Conservation (phyloP, 441 rosid genomes). For the Brassica hybrid region DNA sequence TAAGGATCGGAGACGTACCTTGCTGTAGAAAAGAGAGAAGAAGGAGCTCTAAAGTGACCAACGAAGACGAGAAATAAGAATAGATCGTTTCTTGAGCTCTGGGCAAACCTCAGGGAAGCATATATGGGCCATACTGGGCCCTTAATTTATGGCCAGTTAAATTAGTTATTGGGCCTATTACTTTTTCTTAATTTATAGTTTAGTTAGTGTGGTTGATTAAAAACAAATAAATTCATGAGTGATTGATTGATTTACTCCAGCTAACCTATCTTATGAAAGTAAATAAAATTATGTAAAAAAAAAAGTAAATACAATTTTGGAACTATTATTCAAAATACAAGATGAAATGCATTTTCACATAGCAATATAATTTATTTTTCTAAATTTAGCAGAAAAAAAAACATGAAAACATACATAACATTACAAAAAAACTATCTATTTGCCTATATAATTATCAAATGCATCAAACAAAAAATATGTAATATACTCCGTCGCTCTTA, state of each 20-base stretch:
- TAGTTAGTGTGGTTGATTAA: neutral
- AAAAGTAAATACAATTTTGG: neutral
- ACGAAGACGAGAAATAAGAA: neutral
- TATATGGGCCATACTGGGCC: conserved; percentile 25
- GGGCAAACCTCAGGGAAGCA: conserved; percentile 31
- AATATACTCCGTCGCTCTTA: neutral
- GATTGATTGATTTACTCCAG: neutral
- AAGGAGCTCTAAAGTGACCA: neutral
- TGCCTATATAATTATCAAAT: neutral
- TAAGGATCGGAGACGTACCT: conserved; percentile 32
- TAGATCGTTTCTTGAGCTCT: conserved; percentile 44
- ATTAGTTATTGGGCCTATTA: neutral
- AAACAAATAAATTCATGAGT: neutral
- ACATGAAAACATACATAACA: conserved; percentile 2
- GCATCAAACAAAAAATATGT: neutral
- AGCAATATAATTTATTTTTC: conserved; percentile 13
- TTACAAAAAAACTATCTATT: neutral
- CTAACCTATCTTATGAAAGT: neutral
- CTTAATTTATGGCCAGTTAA: neutral
- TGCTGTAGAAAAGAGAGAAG: conserved; percentile 19
- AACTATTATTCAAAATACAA: neutral
- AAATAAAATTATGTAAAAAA: too few species aligned
- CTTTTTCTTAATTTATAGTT: neutral
- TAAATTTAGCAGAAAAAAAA: neutral
- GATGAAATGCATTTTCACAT: neutral